Evolutionary conservation across 192 early-diverging fungal genomes (phyloP).

Genomic region (Entomortierella chlamydospora): DNA sequence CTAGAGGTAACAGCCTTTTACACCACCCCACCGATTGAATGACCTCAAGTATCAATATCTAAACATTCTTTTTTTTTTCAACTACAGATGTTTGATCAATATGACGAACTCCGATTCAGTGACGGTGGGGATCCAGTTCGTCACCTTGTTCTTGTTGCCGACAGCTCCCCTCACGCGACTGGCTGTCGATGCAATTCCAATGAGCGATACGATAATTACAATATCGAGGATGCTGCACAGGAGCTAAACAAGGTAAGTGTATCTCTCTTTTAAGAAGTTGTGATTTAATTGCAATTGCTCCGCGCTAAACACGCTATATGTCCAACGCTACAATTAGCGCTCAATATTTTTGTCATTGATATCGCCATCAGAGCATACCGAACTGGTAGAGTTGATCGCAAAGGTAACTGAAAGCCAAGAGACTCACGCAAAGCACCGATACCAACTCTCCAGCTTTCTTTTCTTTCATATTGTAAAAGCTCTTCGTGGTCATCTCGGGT

Average conservation of each 20-base stretch:
- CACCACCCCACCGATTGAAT: not conserved
- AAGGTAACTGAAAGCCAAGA: slow-evolving; percentile 22
- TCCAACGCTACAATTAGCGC: slow-evolving; percentile 31
- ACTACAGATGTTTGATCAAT: slow-evolving; percentile 65
- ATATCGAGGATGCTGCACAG: slow-evolving; percentile 53
- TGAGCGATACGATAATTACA: slow-evolving; percentile 65
- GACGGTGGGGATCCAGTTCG: slow-evolving; percentile 47
- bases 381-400: slow-evolving; percentile 23
- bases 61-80: not conserved
- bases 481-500: no score
- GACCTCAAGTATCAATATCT: not conserved
- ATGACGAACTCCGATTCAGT: slow-evolving; percentile 32
- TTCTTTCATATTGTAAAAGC: no score
- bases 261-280: no score
- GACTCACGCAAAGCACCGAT: no score
- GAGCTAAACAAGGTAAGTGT: slow-evolving; percentile 65
- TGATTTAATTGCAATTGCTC: no score
- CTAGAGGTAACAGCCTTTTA: slow-evolving; percentile 59
- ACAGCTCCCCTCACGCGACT: slow-evolving; percentile 59
- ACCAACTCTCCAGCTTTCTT: no score
- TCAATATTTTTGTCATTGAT: slow-evolving; percentile 37
- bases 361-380: slow-evolving; percentile 32
- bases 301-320: not conserved
- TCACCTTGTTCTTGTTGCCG: slow-evolving; percentile 67
- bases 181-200: slow-evolving; percentile 61